Percentiles rank a stretch among this genome's conserved stretches.
phyloP scores from a whole-genome alignment of 345 rosid genomes.

The Populus davidiana region DNA sequence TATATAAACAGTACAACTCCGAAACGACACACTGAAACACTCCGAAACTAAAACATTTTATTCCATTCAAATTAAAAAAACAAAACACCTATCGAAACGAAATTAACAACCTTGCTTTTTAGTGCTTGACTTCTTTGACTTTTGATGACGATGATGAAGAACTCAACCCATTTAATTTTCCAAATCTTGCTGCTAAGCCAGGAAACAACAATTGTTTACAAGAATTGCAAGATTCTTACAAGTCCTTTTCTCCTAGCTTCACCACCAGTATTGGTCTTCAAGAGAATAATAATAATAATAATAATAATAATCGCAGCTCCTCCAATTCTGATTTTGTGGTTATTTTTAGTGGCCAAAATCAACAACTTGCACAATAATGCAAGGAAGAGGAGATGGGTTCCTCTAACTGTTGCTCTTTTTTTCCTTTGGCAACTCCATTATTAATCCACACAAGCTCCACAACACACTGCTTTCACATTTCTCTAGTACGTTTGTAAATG shows the following conservation, averaged over 20 bases:
- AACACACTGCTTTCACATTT: too few species aligned
- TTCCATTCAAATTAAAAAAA: too few species aligned
- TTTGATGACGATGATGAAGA: constrained; percentile 29
- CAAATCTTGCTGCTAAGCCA: constrained; percentile 18
- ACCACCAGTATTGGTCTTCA: neutral
- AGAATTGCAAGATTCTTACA: constrained; percentile 55
- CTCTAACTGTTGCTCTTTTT: too few species aligned
- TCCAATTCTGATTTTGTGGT: constrained; percentile 21
- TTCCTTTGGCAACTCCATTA: too few species aligned
- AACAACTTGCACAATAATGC: constrained; percentile 13
- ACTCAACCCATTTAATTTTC: constrained; percentile 25
- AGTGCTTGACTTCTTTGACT: constrained; percentile 36
- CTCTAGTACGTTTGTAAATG: too few species aligned
- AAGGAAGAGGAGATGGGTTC: too few species aligned
- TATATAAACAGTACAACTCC: too few species aligned
- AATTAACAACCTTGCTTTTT: constrained; percentile 9
- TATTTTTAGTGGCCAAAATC: constrained; percentile 18
- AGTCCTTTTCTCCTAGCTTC: constrained; percentile 41
- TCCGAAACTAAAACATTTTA: too few species aligned
- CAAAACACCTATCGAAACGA: too few species aligned
- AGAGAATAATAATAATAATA: neutral
- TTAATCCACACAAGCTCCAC: too few species aligned
- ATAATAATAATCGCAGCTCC: constrained; percentile 20
- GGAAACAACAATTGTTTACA: constrained; percentile 22
- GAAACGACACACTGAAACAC: too few species aligned